Evolutionary conservation across 768 basidiomycete species (phyloP).

Genomic region (Kwoniella shandongensis): DNA sequence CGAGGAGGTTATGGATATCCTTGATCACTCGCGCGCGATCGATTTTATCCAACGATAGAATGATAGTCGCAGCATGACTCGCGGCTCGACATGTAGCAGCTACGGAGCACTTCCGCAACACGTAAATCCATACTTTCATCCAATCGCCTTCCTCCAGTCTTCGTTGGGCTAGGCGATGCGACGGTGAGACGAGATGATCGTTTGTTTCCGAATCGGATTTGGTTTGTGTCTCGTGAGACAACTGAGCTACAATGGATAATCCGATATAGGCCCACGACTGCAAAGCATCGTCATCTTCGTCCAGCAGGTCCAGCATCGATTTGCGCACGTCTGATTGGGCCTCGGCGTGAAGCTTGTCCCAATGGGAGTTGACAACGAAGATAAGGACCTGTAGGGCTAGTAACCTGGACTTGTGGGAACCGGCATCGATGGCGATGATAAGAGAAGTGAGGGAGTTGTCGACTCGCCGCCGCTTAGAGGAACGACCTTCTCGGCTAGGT

Average conservation of each 20-base stretch:
- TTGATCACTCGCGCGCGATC: conserved; percentile 62
- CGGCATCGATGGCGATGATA: conserved; percentile 6
- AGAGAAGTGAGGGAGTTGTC: conserved; percentile 32
- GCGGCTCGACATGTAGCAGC: conserved; percentile 76
- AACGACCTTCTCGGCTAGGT: conserved; percentile 6
- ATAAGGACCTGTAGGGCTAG: conserved; percentile 68
- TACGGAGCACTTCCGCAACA: conserved; percentile 69
- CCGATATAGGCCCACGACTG: conserved; percentile 86
- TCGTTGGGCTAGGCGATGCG: not conserved
- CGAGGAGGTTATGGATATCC: conserved; percentile 76
- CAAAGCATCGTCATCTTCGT: conserved; percentile 63
- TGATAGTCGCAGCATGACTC: conserved; percentile 65
- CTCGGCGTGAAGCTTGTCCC: conserved; percentile 63
- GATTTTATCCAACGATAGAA: conserved; percentile 57
- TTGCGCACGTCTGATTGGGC: conserved; percentile 63
- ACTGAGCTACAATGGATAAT: conserved; percentile 60
- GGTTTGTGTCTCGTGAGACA: not conserved
- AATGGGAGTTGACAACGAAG: conserved; percentile 80
- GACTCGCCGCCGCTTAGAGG: conserved; percentile 39
- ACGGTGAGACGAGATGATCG: conserved; percentile 1
- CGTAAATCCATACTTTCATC: conserved; percentile 72
- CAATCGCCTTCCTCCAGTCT: conserved; percentile 28
- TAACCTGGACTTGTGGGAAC: conserved; percentile 52
- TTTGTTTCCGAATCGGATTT: not conserved
- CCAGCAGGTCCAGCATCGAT: conserved; percentile 63